Evolutionary conservation across 1,139 yeast species (phyloP).

Genomic region (Geotrichum siamense): DNA sequence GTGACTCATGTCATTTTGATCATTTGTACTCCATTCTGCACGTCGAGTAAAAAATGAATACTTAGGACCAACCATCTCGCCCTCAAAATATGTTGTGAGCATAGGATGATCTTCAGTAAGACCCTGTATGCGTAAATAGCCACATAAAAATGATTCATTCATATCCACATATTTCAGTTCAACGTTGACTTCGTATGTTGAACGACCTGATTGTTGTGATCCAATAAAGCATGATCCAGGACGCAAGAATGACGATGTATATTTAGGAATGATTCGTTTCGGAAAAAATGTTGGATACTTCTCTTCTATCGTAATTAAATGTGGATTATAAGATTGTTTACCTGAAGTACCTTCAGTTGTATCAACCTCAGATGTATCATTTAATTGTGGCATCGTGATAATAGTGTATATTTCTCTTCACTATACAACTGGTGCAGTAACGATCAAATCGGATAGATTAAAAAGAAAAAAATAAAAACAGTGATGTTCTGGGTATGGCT

Average conservation of each 20-base stretch:
- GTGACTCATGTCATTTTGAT: constrained; percentile 69
- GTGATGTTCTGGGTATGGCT: too few relatives aligned
- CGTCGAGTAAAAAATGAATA: constrained; percentile 43
- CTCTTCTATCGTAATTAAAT: constrained; percentile 19
- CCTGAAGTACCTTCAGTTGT: constrained; percentile 23
- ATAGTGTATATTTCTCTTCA: too few relatives aligned
- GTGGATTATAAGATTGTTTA: constrained; percentile 20
- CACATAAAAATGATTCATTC: constrained; percentile 55
- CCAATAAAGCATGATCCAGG: constrained; percentile 64
- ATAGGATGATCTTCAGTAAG: constrained; percentile 70
- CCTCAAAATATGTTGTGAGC: constrained; percentile 79
- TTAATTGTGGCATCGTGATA: constrained; percentile 2
- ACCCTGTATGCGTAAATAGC: constrained; percentile 73
- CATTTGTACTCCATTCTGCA: constrained; percentile 54
- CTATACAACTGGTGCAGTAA: too few relatives aligned
- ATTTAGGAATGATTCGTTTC: constrained; percentile 17
- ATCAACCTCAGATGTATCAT: not conserved
- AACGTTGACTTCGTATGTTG: constrained; percentile 63
- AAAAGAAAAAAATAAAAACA: too few relatives aligned
- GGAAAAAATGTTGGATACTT: constrained; percentile 16
- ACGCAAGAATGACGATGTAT: constrained; percentile 35
- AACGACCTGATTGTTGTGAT: constrained; percentile 64
- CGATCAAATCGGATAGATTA: too few relatives aligned
- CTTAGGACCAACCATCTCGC: constrained; percentile 68
- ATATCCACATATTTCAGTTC: constrained; percentile 65